Evolutionary conservation across 2,329 filamentous ascomycete species (phyloP).

Genomic region (Clonostachys byssicola): DNA sequence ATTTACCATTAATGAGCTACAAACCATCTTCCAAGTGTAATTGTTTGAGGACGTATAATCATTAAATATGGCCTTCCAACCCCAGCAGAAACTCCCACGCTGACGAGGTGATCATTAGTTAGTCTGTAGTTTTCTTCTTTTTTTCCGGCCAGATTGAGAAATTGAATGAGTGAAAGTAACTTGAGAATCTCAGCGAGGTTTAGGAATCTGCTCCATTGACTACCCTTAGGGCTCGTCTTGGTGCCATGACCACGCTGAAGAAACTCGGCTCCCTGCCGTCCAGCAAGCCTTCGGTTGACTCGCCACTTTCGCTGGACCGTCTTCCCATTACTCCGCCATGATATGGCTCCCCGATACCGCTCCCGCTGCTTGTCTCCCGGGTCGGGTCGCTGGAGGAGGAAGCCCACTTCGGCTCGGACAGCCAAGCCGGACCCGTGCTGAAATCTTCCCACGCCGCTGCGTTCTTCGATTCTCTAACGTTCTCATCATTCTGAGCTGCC

Average conservation of each 20-base stretch:
- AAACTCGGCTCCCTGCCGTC: constrained; percentile 65
- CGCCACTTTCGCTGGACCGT: constrained; percentile 10
- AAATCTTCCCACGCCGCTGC: constrained; percentile 12
- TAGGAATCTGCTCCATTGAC: constrained; percentile 46
- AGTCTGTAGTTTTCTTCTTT: too few species aligned
- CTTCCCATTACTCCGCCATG: constrained; percentile 8
- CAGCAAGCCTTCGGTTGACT: constrained; percentile 33
- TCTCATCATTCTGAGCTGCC: not conserved
- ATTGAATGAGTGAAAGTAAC: too few species aligned
- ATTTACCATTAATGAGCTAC: too few species aligned
- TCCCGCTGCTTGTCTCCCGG: constrained; percentile 12
- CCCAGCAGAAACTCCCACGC: too few species aligned
- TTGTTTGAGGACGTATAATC: too few species aligned
- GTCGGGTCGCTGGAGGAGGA: constrained; percentile 13
- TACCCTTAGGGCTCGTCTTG: constrained; percentile 63
- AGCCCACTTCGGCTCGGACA: constrained; percentile 21
- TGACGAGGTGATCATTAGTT: too few species aligned
- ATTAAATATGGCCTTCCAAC: too few species aligned
- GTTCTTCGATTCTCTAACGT: not conserved
- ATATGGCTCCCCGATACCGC: constrained; percentile 9
- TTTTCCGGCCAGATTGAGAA: too few species aligned
- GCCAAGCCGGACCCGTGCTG: constrained; percentile 16
- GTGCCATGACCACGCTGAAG: constrained; percentile 65
- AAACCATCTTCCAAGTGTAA: too few species aligned
- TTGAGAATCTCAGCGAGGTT: too few species aligned